Percentiles rank a stretch among this genome's conserved stretches.
phyloP scores from a whole-genome alignment of 2,329 filamentous ascomycete species.

The Aureobasidium sp. region DNA sequence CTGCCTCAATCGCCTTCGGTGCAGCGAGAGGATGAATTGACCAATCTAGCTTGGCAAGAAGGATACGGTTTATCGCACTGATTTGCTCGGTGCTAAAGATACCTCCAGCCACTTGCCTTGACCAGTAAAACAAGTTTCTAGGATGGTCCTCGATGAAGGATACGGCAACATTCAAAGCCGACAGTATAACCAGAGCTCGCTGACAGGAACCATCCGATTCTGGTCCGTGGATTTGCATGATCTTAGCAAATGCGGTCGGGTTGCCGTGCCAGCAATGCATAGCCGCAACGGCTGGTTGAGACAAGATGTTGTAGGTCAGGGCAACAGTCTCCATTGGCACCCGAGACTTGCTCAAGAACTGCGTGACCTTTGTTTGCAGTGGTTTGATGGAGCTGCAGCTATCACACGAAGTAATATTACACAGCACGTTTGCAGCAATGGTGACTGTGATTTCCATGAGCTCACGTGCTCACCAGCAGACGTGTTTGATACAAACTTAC shows the following conservation, averaged over 20 bases:
- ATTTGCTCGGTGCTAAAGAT: slow-evolving; percentile 16
- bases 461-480: neutral
- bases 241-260: neutral
- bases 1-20: slow-evolving; percentile 12
- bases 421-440: neutral
- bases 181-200: slow-evolving; percentile 19
- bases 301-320: slow-evolving; percentile 22
- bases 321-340: slow-evolving; percentile 22
- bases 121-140: slow-evolving; percentile 17
- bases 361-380: slow-evolving; percentile 13
- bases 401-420: slow-evolving; percentile 4
- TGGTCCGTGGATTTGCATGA: slow-evolving; percentile 11
- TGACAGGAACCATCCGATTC: slow-evolving; percentile 12
- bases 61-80: slow-evolving; percentile 14
- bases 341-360: slow-evolving; percentile 19
- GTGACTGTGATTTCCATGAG: neutral
- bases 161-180: slow-evolving; percentile 20
- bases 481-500: neutral
- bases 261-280: slow-evolving; percentile 10
- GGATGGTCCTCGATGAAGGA: slow-evolving; percentile 22
- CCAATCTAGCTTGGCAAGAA: slow-evolving; percentile 21
- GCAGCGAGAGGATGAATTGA: slow-evolving; percentile 17
- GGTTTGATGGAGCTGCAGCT: slow-evolving; percentile 3
- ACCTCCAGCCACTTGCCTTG: slow-evolving; percentile 17
- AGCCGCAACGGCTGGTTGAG: slow-evolving; percentile 13